Conservation (phyloP, 495 filamentous ascomycete genomes). For the Aspergillus diversus region DNA sequence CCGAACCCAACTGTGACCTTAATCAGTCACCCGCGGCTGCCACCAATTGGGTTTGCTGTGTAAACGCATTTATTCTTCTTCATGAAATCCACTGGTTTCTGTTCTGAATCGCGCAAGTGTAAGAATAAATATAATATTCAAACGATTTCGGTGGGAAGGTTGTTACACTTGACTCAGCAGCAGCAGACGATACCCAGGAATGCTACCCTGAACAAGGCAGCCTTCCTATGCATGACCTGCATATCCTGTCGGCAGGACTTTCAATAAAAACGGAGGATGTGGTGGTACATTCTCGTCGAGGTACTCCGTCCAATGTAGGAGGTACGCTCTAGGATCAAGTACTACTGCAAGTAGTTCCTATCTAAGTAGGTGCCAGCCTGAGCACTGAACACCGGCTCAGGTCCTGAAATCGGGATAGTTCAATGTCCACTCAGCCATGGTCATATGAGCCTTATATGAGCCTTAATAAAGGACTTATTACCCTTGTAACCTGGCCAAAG, state of each 20-base stretch:
- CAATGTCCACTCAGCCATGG: conserved; percentile 10
- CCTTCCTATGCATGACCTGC: conserved; percentile 10
- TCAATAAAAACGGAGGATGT: background rate
- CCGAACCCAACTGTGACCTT: conserved; percentile 20
- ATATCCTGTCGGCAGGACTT: conserved; percentile 3
- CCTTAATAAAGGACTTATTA: background rate
- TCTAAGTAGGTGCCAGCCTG: conserved; percentile 18
- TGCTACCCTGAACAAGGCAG: conserved; percentile 4
- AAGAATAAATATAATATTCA: background rate
- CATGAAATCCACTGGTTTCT: background rate
- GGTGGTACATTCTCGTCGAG: background rate
- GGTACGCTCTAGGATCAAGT: conserved; percentile 6
- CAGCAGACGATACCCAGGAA: background rate
- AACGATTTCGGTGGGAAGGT: background rate
- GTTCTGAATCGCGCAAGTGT: background rate
- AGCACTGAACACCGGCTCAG: conserved; percentile 22
- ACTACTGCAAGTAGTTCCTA: conserved; percentile 27
- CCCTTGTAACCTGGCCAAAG: background rate
- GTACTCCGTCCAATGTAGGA: conserved; percentile 1
- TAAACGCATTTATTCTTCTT: background rate
- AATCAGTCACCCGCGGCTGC: background rate
- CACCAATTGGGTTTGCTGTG: background rate
- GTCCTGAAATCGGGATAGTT: conserved; percentile 24
- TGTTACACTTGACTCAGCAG: background rate
- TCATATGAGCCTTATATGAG: conserved; percentile 9